Evolutionary conservation across 2,329 filamentous ascomycete genomes (phyloP).

Genomic region (Ascomycota sp.): DNA sequence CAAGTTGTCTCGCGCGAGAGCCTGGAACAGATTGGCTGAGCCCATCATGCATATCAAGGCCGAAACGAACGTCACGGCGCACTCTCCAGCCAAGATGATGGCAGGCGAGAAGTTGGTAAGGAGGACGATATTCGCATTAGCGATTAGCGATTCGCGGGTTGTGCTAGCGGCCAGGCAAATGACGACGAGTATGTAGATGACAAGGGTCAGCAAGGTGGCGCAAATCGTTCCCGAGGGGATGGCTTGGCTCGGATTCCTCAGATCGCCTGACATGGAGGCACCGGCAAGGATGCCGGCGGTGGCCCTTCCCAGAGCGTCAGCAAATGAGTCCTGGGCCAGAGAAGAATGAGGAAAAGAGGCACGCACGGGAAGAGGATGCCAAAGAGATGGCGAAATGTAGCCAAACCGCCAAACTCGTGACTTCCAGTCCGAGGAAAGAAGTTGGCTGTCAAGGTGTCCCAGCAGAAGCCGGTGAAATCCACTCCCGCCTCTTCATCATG

Average conservation of each 20-base stretch:
- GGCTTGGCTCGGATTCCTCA: conserved; percentile 60
- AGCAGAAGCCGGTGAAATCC: conserved; percentile 55
- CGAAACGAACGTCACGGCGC: conserved; percentile 65
- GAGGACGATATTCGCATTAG: conserved; percentile 59
- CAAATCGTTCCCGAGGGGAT: conserved; percentile 70
- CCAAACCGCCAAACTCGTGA: conserved; percentile 35
- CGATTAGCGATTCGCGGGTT: conserved; percentile 49
- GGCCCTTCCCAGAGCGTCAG: conserved; percentile 10
- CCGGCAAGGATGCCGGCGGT: conserved; percentile 41
- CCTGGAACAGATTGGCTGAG: conserved; percentile 64
- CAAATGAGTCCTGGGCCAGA: too few species aligned
- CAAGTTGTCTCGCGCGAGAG: conserved; percentile 55
- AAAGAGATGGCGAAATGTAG: conserved; percentile 62
- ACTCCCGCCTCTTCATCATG: conserved; percentile 36
- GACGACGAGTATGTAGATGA: conserved; percentile 55
- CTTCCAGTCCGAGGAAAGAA: conserved; percentile 46
- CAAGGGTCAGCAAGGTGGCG: conserved; percentile 53
- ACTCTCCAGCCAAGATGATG: conserved; percentile 58
- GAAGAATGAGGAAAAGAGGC: too few species aligned
- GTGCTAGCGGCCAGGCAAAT: conserved; percentile 57
- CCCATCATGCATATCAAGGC: conserved; percentile 73
- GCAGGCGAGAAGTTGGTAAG: conserved; percentile 54
- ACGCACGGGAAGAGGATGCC: conserved; percentile 55
- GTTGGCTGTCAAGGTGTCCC: conserved; percentile 50
- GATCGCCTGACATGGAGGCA: conserved; percentile 74